Conservation (phyloP, 768 basidiomycete species). For the Pleurotus citrinopileatus region DNA sequence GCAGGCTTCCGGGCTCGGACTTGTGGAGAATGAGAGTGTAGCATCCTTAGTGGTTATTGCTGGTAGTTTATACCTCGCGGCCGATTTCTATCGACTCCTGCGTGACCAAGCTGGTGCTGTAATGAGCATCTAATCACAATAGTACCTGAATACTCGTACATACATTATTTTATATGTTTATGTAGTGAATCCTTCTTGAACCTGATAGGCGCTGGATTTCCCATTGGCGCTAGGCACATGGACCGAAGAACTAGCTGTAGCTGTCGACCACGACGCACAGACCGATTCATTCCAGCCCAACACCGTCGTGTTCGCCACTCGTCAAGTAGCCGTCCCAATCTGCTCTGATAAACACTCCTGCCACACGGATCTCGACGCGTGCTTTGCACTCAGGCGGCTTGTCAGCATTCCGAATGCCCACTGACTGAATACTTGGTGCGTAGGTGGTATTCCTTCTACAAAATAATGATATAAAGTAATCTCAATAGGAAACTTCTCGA, state of each 20-base stretch:
- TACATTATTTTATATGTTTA: no score
- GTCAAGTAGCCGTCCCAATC: no score
- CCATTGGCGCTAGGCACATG: not conserved
- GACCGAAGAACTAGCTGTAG: not conserved
- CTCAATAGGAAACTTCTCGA: not conserved
- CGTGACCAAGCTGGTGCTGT: constrained; percentile 6
- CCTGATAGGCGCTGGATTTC: not conserved
- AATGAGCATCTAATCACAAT: no score
- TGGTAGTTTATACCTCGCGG: constrained; percentile 93
- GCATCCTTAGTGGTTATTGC: constrained; percentile 67
- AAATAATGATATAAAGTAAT: not conserved
- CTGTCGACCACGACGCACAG: not conserved
- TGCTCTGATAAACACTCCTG: no score
- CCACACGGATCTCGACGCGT: no score
- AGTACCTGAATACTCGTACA: no score
- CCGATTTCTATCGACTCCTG: constrained; percentile 80
- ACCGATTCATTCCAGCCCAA: not conserved
- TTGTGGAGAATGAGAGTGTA: constrained; percentile 22
- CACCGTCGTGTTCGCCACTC: not conserved
- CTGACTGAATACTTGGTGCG: not conserved
- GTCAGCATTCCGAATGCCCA: no score
- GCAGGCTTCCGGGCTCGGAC: constrained; percentile 44
- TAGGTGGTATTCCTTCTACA: no score
- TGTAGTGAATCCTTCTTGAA: no score
- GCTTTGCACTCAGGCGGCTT: no score